These are phyloP conservation scores for Eucalyptus sp. DNA, from an alignment of 345 rosid species.

Conservation along the genomic window DNA sequence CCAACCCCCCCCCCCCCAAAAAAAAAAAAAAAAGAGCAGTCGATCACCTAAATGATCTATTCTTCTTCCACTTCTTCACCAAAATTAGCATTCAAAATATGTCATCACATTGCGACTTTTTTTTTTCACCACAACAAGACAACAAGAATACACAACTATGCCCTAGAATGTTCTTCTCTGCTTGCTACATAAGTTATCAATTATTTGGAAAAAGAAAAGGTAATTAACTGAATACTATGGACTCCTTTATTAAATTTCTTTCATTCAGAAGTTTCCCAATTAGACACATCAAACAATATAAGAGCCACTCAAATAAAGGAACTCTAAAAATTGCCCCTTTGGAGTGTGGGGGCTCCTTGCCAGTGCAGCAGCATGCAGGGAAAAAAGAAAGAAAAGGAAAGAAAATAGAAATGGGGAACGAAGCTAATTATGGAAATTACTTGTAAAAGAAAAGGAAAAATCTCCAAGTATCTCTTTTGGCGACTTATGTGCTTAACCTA, in stretches of 20 bases:
- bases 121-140: not conserved
- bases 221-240: not conserved
- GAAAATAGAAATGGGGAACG: not conserved
- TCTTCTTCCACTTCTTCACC: not conserved
- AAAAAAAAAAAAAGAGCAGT: not conserved
- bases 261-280: not conserved
- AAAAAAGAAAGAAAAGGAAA: not conserved
- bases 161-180: not conserved
- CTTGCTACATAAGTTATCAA: not conserved
- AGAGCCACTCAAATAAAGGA: not conserved
- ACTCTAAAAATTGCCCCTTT: not conserved
- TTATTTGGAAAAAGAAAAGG: not conserved
- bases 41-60: not conserved
- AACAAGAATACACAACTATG: not conserved
- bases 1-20: not conserved
- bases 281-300: not conserved
- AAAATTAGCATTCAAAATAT: not conserved
- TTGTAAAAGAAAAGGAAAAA: not conserved
- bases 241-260: not conserved
- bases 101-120: not conserved
- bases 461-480: not conserved
- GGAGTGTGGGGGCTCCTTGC: not conserved
- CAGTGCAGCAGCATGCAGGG: not conserved
- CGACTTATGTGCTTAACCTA: not conserved
- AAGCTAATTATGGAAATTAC: not conserved